Evolutionary conservation across 495 filamentous ascomycete species (phyloP).

Genomic region (Xylaria telfairii): DNA sequence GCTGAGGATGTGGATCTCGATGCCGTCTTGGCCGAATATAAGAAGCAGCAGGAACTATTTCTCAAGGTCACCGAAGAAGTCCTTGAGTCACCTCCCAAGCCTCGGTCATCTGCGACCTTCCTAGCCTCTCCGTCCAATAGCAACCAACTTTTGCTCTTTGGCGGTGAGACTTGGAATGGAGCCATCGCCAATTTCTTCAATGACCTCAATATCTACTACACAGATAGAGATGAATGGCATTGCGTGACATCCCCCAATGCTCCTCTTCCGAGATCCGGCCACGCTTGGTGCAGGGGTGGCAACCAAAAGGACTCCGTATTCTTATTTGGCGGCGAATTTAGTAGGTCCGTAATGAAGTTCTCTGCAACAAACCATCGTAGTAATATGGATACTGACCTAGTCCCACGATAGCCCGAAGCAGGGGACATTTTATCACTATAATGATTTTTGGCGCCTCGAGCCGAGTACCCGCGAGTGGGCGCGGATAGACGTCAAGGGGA

Average conservation of each 20-base stretch:
- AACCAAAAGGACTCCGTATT: conserved; percentile 82
- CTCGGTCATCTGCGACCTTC: conserved; percentile 78
- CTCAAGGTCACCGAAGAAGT: conserved; percentile 87
- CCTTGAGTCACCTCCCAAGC: conserved; percentile 72
- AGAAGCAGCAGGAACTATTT: conserved; percentile 82
- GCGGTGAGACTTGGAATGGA: conserved; percentile 75
- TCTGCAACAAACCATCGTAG: conserved; percentile 62
- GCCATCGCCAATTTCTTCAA: conserved; percentile 69
- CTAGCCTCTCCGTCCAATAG: conserved; percentile 82
- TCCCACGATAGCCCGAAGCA: conserved; percentile 71
- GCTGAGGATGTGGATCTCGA: conserved; percentile 94
- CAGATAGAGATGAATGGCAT: conserved; percentile 86
- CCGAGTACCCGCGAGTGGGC: conserved; percentile 85
- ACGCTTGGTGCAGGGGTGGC: conserved; percentile 88
- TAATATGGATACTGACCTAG: conserved; percentile 17
- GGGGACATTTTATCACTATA: conserved; percentile 98
- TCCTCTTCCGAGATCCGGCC: conserved; percentile 87
- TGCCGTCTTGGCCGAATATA: conserved; percentile 92
- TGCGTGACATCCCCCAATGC: conserved; percentile 88
- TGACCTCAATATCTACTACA: conserved; percentile 85
- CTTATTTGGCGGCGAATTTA: conserved; percentile 82
- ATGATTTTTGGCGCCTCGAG: conserved; percentile 95
- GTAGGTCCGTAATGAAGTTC: conserved; percentile 41
- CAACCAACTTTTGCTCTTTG: conserved; percentile 91
- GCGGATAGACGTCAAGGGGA: conserved; percentile 84